phyloP scores from a whole-genome alignment of 202 grass and related monocot species.

The Bolboschoenoplectus hybrid region DNA sequence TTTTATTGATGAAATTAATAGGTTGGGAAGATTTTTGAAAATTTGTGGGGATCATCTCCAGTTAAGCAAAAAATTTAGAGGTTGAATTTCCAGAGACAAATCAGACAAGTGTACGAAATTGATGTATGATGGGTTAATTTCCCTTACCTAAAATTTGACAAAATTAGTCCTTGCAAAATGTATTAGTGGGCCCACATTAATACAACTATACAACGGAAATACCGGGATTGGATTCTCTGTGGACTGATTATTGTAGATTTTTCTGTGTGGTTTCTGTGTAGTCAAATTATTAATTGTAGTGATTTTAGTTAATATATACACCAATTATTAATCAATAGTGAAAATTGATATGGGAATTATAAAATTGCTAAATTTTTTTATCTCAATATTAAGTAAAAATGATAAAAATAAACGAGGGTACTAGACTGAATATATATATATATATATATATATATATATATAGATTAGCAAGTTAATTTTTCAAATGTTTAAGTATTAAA shows the following conservation, averaged over 20 bases:
- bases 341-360: neutral
- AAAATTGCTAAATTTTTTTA: neutral
- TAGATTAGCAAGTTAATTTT: neutral
- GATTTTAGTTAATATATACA: neutral
- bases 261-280: neutral
- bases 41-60: neutral
- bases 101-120: constrained; percentile 14
- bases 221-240: neutral
- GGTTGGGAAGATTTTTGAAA: neutral
- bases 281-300: neutral
- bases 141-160: constrained; percentile 36
- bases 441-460: neutral
- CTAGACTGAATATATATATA: neutral
- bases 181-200: constrained; percentile 24
- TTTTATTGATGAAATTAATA: neutral
- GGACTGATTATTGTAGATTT: neutral
- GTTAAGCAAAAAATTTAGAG: constrained; percentile 17
- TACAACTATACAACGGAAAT: constrained; percentile 31
- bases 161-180: constrained; percentile 42
- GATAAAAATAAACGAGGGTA: neutral
- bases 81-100: neutral
- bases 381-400: neutral
- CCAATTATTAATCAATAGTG: neutral
- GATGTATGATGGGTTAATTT: constrained; percentile 38
- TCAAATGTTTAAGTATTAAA: neutral